A percentile compares a stretch with the other conserved stretches of the same genome.
phyloP scores from a whole-genome alignment of 73 alveolate genomes.

The Stentor roeselii region DNA sequence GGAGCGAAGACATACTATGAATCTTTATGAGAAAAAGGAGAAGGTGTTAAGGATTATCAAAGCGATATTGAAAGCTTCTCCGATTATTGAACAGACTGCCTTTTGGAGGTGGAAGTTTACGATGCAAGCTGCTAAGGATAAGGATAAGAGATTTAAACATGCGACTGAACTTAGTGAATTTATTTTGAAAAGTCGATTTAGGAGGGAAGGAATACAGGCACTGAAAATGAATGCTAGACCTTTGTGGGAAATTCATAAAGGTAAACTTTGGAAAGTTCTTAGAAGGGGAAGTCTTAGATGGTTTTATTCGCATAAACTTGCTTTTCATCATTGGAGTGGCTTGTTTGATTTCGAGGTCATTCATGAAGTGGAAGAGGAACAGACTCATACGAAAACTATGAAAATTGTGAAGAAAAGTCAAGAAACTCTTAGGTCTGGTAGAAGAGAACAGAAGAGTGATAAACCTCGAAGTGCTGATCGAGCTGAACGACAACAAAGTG shows the following conservation, averaged over 20 bases:
- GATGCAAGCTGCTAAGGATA: not conserved
- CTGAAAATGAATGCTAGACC: not conserved
- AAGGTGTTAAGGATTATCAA: not conserved
- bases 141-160: not conserved
- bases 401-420: not conserved
- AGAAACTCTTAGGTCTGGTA: not conserved
- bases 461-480: not conserved
- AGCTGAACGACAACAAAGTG: not conserved
- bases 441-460: not conserved
- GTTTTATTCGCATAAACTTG: not conserved
- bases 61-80: slow-evolving; percentile 6
- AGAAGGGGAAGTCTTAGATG: slow-evolving; percentile 1
- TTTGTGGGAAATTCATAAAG: not conserved
- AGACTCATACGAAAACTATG: not conserved
- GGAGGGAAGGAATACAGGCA: not conserved
- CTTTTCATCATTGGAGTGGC: not conserved
- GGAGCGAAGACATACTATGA: not conserved
- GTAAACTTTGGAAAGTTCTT: not conserved
- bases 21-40: not conserved
- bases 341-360: not conserved
- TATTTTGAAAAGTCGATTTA: not conserved
- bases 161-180: not conserved
- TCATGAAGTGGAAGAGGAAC: not conserved
- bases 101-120: slow-evolving; percentile 23
- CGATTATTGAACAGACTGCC: not conserved